Evolutionary conservation across 139 green algal genomes (phyloP).

Genomic region (Nannochloris sp.): DNA sequence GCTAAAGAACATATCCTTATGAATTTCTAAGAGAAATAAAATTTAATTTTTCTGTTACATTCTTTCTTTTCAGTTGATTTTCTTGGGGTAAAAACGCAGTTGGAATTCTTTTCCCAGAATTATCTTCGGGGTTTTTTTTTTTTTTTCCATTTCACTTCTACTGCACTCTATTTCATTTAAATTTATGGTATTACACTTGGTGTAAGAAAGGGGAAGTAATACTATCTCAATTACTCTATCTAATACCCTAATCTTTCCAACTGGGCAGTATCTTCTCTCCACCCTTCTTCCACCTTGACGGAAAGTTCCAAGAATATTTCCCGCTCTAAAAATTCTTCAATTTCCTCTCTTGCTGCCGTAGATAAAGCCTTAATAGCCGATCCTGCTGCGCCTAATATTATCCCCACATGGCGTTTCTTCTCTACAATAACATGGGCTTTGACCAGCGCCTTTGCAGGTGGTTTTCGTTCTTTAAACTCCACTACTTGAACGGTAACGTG

Average conservation of each 20-base stretch:
- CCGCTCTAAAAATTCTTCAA: conserved; percentile 74
- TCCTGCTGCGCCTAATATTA: conserved; percentile 71
- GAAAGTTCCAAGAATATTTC: conserved; percentile 71
- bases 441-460: not conserved
- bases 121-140: too few relatives aligned
- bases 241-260: conserved; percentile 9
- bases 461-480: conserved; percentile 63
- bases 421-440: conserved; percentile 51
- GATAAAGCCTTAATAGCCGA: conserved; percentile 54
- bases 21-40: conserved; percentile 82
- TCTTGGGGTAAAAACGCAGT: too few relatives aligned
- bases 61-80: too few relatives aligned
- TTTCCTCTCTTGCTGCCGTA: conserved; percentile 48
- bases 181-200: not conserved
- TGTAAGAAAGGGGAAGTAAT: not conserved
- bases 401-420: conserved; percentile 58
- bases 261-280: conserved; percentile 28
- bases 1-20: conserved; percentile 44
- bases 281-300: conserved; percentile 60
- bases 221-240: not conserved
- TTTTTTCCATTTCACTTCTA: not conserved
- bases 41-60: too few relatives aligned
- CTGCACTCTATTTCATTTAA: not conserved
- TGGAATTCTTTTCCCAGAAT: too few relatives aligned
- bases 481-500: conserved; percentile 63